phyloP scores from a whole-genome alignment of 805 yeast genomes.

The Lipomyces chichibuensis region DNA sequence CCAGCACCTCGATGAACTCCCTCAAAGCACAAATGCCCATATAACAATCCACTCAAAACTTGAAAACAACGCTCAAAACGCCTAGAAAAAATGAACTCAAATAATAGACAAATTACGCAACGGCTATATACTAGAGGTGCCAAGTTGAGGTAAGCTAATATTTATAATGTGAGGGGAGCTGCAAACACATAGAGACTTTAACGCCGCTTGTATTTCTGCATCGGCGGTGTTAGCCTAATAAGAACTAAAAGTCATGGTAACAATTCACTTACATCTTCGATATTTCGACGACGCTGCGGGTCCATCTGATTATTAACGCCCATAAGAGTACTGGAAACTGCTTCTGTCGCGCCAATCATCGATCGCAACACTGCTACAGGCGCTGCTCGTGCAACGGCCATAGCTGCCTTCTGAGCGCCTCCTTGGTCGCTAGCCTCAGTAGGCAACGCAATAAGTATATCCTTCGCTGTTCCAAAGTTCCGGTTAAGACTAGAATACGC shows the following conservation, averaged over 20 bases:
- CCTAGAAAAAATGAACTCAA: neutral
- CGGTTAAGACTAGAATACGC: conserved; percentile 75
- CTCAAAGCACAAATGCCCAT: neutral
- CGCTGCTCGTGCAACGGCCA: conserved; percentile 70
- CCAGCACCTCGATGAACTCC: neutral
- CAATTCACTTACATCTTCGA: conserved; percentile 52
- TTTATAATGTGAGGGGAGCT: neutral
- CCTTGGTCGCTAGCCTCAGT: conserved; percentile 66
- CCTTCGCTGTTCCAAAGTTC: conserved; percentile 66
- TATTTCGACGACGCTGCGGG: conserved; percentile 59
- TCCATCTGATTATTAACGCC: conserved; percentile 84
- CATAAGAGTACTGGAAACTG: conserved; percentile 75
- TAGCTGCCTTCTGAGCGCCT: conserved; percentile 66
- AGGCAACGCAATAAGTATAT: conserved; percentile 62
- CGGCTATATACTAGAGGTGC: neutral
- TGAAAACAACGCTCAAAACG: neutral
- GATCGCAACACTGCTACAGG: conserved; percentile 84
- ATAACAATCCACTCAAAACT: neutral
- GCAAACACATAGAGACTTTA: neutral
- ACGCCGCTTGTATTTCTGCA: conserved; percentile 16
- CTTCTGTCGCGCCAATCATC: conserved; percentile 90
- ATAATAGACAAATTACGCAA: neutral
- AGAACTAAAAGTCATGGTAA: neutral
- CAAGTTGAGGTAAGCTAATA: neutral
- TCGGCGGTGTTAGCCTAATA: neutral